Evolutionary conservation across 192 early-diverging fungal genomes (phyloP).

Genomic region (Jimgerdemannia lactiflua): DNA sequence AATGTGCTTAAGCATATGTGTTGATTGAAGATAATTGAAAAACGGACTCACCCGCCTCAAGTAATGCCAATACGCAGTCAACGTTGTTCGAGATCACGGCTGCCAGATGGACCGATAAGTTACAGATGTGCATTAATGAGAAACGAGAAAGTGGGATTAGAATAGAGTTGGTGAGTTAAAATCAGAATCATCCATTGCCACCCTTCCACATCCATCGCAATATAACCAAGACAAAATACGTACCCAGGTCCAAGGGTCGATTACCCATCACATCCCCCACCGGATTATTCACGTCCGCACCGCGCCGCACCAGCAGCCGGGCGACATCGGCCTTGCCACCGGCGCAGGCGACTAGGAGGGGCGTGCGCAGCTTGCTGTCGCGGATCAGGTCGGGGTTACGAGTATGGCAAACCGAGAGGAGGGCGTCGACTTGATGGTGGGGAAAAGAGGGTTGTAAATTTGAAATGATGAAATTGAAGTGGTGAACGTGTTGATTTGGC

Average conservation of each 20-base stretch:
- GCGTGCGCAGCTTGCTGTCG: conserved; percentile 27
- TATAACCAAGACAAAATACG: background rate
- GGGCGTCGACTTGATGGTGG: conserved; percentile 8
- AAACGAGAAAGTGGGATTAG: no score
- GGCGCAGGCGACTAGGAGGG: conserved; percentile 31
- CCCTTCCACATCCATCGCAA: no score
- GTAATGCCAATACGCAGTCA: conserved; percentile 24
- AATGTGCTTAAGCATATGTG: background rate
- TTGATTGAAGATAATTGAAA: background rate
- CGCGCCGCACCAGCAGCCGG: conserved; percentile 12
- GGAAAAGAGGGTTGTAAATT: no score
- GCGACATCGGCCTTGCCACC: conserved; percentile 24
- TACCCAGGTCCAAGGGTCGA: conserved; percentile 22
- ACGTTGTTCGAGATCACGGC: conserved; percentile 34
- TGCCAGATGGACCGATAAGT: background rate
- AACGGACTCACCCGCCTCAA: conserved; percentile 22
- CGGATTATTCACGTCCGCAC: conserved; percentile 29
- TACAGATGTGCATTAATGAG: background rate
- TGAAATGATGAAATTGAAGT: no score
- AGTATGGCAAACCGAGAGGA: conserved; percentile 9
- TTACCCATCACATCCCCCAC: conserved; percentile 32
- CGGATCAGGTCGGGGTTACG: conserved; percentile 28
- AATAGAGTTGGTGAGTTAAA: no score
- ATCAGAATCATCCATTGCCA: no score
- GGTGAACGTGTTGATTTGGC: no score